These are phyloP conservation scores for Coprinopsis sp. DNA, from an alignment of 768 basidiomycete species.

Conservation along the genomic window DNA sequence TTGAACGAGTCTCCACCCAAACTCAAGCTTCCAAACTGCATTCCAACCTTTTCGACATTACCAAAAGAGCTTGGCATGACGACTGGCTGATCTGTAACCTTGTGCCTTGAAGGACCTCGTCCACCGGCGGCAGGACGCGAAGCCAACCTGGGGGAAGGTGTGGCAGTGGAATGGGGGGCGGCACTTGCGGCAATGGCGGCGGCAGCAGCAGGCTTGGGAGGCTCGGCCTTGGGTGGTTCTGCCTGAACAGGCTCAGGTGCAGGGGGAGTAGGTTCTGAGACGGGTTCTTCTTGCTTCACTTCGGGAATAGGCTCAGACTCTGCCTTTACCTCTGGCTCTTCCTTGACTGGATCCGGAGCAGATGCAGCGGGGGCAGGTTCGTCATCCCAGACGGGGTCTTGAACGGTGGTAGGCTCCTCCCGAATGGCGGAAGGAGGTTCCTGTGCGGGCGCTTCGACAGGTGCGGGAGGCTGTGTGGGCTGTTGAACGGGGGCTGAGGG, in stretches of 20 bases:
- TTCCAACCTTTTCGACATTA: constrained; percentile 73
- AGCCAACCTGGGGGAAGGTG: constrained; percentile 48
- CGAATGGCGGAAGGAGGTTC: constrained; percentile 37
- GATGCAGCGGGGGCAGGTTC: constrained; percentile 40
- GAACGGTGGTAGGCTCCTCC: constrained; percentile 72
- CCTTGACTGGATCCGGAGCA: constrained; percentile 16
- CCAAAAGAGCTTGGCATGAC: constrained; percentile 73
- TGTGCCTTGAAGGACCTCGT: constrained; percentile 58
- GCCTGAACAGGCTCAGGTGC: constrained; percentile 28
- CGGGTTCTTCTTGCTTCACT: constrained; percentile 25
- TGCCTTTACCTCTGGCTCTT: constrained; percentile 26
- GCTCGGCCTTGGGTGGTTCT: constrained; percentile 25
- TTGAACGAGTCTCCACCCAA: constrained; percentile 64
- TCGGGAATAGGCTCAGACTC: constrained; percentile 10
- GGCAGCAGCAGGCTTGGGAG: constrained; percentile 24
- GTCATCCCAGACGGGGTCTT: constrained; percentile 69
- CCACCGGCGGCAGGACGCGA: constrained; percentile 49
- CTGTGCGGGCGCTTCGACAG: too few species aligned
- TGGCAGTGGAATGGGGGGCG: constrained; percentile 34
- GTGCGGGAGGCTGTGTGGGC: constrained; percentile 26
- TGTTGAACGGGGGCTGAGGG: constrained; percentile 13
- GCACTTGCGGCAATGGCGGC: constrained; percentile 26
- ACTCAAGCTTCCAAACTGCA: constrained; percentile 86
- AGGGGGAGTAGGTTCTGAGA: constrained; percentile 19
- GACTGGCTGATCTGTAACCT: constrained; percentile 73